A percentile compares a stretch with the other conserved stretches of the same genome.
Evolutionary conservation across 768 basidiomycete genomes (phyloP).

Genomic region (Porphyrellus cyaneotinctus): DNA sequence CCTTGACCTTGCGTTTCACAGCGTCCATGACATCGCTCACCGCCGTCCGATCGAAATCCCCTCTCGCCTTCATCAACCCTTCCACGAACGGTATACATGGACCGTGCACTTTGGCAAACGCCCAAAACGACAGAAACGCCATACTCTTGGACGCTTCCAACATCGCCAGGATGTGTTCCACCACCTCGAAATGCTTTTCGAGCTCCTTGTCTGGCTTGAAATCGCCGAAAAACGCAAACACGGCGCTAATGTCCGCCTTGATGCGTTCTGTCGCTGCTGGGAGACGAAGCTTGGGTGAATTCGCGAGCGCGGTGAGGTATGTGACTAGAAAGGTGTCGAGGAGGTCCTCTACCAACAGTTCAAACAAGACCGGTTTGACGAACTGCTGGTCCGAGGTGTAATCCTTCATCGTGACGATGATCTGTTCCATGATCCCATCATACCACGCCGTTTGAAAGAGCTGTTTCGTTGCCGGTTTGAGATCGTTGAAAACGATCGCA

Average conservation of each 20-base stretch:
- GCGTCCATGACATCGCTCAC: slow-evolving; percentile 92
- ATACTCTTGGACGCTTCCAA: slow-evolving; percentile 85
- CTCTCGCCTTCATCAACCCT: slow-evolving; percentile 80
- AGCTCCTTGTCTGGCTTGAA: slow-evolving; percentile 78
- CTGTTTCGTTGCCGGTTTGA: slow-evolving; percentile 79
- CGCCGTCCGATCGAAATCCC: slow-evolving; percentile 85
- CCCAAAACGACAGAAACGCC: slow-evolving; percentile 90
- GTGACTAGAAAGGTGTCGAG: slow-evolving; percentile 85
- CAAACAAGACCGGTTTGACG: slow-evolving; percentile 86
- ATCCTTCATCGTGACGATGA: slow-evolving; percentile 93
- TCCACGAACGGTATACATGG: slow-evolving; percentile 64
- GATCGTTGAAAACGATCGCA: slow-evolving; percentile 91
- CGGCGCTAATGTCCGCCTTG: slow-evolving; percentile 71
- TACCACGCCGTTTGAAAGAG: slow-evolving; percentile 90
- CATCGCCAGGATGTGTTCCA: slow-evolving; percentile 79
- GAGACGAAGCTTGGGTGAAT: slow-evolving; percentile 81
- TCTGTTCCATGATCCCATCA: slow-evolving; percentile 80
- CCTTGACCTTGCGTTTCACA: slow-evolving; percentile 90
- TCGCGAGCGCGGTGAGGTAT: slow-evolving; percentile 85
- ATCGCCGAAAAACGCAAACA: slow-evolving; percentile 76
- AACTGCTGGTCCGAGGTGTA: slow-evolving; percentile 93
- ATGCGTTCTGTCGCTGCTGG: slow-evolving; percentile 83
- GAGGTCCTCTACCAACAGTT: slow-evolving; percentile 88
- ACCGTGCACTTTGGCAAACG: slow-evolving; percentile 86
- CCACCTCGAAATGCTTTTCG: slow-evolving; percentile 77